Evolutionary conservation across 805 yeast genomes (phyloP).

Genomic region (Saccharomycopsis fermentans): DNA sequence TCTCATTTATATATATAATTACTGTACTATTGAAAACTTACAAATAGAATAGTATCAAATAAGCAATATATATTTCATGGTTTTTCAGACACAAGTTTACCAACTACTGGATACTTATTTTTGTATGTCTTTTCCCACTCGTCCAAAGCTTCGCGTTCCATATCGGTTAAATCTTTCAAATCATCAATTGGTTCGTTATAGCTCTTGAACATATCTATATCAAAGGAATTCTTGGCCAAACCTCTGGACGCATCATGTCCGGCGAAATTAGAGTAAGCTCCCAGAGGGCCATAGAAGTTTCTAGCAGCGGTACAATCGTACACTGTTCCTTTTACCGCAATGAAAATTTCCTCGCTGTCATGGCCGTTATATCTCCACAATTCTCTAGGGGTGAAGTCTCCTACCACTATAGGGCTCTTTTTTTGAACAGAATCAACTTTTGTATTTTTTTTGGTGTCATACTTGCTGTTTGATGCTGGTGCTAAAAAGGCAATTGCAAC

Average conservation of each 20-base stretch:
- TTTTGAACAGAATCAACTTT: neutral
- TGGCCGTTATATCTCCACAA: constrained; percentile 71
- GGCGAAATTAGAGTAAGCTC: constrained; percentile 89
- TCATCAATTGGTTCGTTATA: constrained; percentile 72
- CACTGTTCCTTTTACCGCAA: constrained; percentile 79
- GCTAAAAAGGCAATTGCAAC: constrained; percentile 1
- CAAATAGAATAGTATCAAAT: neutral
- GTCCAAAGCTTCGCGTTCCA: constrained; percentile 58
- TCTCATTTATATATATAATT: neutral
- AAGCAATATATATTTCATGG: neutral
- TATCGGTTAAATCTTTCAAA: constrained; percentile 46
- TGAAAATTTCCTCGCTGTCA: constrained; percentile 68
- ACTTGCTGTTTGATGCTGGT: neutral
- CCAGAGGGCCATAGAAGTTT: constrained; percentile 89
- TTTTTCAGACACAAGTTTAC: constrained; percentile 44
- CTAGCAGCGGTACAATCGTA: constrained; percentile 76
- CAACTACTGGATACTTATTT: constrained; percentile 73
- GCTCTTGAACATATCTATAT: constrained; percentile 49
- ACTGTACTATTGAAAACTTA: neutral
- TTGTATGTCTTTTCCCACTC: constrained; percentile 82
- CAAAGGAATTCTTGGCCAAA: constrained; percentile 81
- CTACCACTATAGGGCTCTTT: constrained; percentile 32
- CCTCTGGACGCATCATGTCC: constrained; percentile 96
- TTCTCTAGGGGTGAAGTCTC: constrained; percentile 61
- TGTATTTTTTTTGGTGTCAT: neutral